Percentiles rank a stretch among this genome's conserved stretches.
These are phyloP conservation scores for Calonectria honghensis DNA, from an alignment of 2,329 filamentous ascomycete species.

Conservation along the genomic window DNA sequence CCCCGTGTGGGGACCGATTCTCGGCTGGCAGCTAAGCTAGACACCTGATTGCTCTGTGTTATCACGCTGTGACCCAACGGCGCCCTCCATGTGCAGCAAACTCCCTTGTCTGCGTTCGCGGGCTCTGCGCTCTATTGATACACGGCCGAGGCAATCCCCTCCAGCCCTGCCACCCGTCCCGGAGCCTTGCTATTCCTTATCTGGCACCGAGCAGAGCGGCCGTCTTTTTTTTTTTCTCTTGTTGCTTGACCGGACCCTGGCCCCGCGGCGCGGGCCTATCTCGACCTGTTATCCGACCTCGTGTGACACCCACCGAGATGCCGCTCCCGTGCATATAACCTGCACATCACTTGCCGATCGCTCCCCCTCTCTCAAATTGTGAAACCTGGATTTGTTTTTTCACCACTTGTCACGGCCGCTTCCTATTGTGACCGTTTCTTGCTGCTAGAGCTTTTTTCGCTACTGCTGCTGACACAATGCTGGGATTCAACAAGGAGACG, in stretches of 20 bases:
- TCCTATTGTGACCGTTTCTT: not conserved
- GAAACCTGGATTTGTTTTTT: conserved; percentile 17
- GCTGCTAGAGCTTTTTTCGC: not conserved
- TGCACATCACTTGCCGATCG: conserved; percentile 35
- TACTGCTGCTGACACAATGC: conserved; percentile 36
- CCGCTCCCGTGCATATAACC: conserved; percentile 31
- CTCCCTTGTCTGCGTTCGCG: conserved; percentile 21
- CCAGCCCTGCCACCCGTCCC: not conserved
- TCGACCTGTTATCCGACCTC: conserved; percentile 23
- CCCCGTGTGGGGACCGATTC: conserved; percentile 14
- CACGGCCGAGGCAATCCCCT: not conserved
- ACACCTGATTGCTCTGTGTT: conserved; percentile 19
- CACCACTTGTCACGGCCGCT: not conserved
- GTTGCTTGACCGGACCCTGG: not conserved
- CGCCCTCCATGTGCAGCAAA: conserved; percentile 29
- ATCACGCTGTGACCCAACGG: conserved; percentile 32
- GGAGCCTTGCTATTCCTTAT: conserved; percentile 34
- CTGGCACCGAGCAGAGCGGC: conserved; percentile 28
- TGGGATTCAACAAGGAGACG: conserved; percentile 47
- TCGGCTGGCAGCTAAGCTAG: conserved; percentile 7
- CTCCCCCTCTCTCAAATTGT: conserved; percentile 1
- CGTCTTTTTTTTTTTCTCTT: not conserved
- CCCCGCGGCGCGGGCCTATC: conserved; percentile 10
- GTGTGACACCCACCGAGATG: conserved; percentile 23
- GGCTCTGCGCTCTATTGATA: conserved; percentile 7